Conservation (phyloP, 768 basidiomycete species). For the Mrakia gelida region DNA sequence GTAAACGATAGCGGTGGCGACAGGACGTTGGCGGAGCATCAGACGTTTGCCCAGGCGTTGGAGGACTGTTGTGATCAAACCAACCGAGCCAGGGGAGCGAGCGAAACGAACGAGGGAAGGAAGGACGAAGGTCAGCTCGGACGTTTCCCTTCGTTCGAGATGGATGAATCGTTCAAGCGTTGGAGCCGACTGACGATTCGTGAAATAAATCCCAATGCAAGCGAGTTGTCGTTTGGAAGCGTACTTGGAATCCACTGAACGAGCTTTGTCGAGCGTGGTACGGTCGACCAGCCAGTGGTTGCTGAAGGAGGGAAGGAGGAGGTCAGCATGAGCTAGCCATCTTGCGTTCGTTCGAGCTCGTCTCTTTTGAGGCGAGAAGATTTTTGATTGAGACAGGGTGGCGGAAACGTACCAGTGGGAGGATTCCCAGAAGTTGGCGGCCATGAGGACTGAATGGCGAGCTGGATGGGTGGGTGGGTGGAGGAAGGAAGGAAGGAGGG, state of each 20-base stretch:
- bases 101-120: neutral
- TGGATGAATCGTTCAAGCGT: too few species aligned
- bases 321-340: slow-evolving; percentile 30
- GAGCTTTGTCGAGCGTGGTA: slow-evolving; percentile 65
- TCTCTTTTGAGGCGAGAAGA: neutral
- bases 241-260: slow-evolving; percentile 70
- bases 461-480: neutral
- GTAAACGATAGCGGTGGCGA: slow-evolving; percentile 90
- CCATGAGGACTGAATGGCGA: slow-evolving; percentile 64
- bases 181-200: slow-evolving; percentile 57
- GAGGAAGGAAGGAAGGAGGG: neutral
- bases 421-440: slow-evolving; percentile 87
- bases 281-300: slow-evolving; percentile 90
- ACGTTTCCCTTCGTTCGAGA: neutral
- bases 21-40: slow-evolving; percentile 81
- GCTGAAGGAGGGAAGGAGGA: slow-evolving; percentile 48
- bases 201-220: slow-evolving; percentile 82
- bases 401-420: slow-evolving; percentile 69
- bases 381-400: neutral
- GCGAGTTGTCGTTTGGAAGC: slow-evolving; percentile 75
- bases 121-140: neutral
- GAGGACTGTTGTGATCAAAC: slow-evolving; percentile 55
- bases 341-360: neutral
- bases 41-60: slow-evolving; percentile 66
- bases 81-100: neutral